These are phyloP conservation scores for Adansonia grandidieri DNA, from an alignment of 441 rosid species.

Conservation along the genomic window DNA sequence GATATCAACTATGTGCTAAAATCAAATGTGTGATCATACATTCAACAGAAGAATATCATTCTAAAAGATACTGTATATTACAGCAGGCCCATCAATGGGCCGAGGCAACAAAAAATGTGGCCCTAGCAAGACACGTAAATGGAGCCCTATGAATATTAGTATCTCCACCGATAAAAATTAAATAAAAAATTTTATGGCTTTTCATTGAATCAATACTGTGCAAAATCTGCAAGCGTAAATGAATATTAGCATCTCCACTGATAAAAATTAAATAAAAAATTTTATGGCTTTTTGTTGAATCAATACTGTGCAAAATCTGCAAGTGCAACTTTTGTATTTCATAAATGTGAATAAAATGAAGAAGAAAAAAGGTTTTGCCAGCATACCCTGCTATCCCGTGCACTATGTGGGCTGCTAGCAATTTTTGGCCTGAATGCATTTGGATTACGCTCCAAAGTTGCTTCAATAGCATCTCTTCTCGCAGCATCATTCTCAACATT, in stretches of 20 bases:
- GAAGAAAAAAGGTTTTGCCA: background rate
- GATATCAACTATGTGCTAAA: background rate
- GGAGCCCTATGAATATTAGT: background rate
- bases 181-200: background rate
- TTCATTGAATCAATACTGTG: background rate
- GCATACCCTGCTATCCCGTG: conserved; percentile 60
- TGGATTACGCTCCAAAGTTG: conserved; percentile 82
- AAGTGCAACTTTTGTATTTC: background rate
- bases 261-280: background rate
- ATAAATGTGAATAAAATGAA: background rate
- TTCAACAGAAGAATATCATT: conserved; percentile 1
- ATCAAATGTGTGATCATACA: background rate
- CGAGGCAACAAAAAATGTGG: background rate
- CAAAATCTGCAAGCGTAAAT: background rate
- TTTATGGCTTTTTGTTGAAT: background rate
- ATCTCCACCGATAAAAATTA: conserved; percentile 6
- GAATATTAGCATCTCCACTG: background rate
- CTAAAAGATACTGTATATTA: background rate
- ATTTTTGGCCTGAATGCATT: conserved; percentile 93
- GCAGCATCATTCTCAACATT: conserved; percentile 75
- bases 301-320: background rate
- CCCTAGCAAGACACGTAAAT: conserved; percentile 1
- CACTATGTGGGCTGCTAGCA: conserved; percentile 82
- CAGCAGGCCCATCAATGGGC: conserved; percentile 3
- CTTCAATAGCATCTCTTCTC: conserved; percentile 74